Evolutionary conservation across 139 green algal genomes (phyloP).

Genomic region (Gonium pectorale): DNA sequence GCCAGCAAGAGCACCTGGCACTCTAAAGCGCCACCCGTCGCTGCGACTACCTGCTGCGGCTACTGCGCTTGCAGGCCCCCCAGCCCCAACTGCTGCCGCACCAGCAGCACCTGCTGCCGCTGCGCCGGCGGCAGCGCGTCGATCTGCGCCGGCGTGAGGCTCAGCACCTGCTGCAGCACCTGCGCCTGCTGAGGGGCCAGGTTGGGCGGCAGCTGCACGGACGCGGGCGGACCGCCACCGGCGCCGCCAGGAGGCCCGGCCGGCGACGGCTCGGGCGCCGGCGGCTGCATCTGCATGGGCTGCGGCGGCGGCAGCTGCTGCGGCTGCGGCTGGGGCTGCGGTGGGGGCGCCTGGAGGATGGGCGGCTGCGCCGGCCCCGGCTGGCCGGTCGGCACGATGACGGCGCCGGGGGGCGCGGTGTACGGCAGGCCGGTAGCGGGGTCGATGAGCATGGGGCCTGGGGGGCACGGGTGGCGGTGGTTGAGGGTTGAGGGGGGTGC

Average conservation of each 20-base stretch:
- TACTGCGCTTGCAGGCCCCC: constrained; percentile 2
- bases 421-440: constrained; percentile 30
- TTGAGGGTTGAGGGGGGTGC: no score
- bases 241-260: no score
- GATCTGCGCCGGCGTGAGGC: constrained; percentile 89
- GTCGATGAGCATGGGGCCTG: constrained; percentile 38
- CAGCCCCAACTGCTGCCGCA: constrained; percentile 80
- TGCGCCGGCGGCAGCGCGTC: constrained; percentile 86
- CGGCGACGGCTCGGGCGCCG: no score
- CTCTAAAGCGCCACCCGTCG: no score
- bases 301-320: neutral
- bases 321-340: neutral
- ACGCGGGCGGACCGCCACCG: constrained; percentile 13
- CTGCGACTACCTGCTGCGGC: no score
- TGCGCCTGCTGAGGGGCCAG: constrained; percentile 43
- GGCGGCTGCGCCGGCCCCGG: neutral
- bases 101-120: constrained; percentile 85
- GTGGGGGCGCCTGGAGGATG: neutral
- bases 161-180: constrained; percentile 89
- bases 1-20: no score
- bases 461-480: neutral
- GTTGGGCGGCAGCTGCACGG: constrained; percentile 46
- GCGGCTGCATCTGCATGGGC: no score
- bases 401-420: constrained; percentile 21
- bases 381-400: constrained; percentile 41